Conservation (phyloP, 169 alveolate species). For the Toxoplasma gondii region DNA sequence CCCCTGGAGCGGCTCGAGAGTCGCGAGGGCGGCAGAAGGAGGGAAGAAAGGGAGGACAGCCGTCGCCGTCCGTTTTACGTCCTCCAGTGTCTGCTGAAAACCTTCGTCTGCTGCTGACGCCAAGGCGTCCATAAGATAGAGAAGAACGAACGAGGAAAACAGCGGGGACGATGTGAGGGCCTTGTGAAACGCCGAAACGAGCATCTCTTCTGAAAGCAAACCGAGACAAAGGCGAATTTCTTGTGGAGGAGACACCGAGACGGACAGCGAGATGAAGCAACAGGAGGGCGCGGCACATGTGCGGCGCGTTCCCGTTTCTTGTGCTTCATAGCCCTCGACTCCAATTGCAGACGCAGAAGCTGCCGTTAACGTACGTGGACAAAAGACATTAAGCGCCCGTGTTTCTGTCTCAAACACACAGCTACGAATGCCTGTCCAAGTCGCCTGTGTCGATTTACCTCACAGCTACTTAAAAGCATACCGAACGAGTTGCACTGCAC, state of each 20-base stretch:
- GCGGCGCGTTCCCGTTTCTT: too few relatives aligned
- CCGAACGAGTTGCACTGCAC: too few relatives aligned
- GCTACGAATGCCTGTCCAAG: too few relatives aligned
- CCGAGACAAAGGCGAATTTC: neutral
- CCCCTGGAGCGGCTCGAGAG: constrained; percentile 17
- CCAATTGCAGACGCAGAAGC: too few relatives aligned
- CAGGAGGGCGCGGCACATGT: too few relatives aligned
- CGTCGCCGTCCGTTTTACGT: neutral
- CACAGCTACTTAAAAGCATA: too few relatives aligned
- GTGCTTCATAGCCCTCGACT: too few relatives aligned
- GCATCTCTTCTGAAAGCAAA: constrained; percentile 10
- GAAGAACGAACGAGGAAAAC: constrained; percentile 28
- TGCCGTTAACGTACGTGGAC: too few relatives aligned
- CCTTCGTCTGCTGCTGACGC: constrained; percentile 25
- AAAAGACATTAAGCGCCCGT: too few relatives aligned
- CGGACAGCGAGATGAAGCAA: neutral
- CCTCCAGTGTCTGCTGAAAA: constrained; percentile 5
- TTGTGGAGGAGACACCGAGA: neutral
- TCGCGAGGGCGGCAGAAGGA: neutral
- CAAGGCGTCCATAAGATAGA: constrained; percentile 14
- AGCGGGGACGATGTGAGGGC: constrained; percentile 31
- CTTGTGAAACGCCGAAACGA: neutral
- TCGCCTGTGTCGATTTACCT: too few relatives aligned
- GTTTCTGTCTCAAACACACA: too few relatives aligned
- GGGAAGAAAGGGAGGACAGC: neutral